A percentile compares a stretch with the other conserved stretches of the same genome.
Conservation (phyloP, 768 basidiomycete genomes). For the Suillus subaureus region DNA sequence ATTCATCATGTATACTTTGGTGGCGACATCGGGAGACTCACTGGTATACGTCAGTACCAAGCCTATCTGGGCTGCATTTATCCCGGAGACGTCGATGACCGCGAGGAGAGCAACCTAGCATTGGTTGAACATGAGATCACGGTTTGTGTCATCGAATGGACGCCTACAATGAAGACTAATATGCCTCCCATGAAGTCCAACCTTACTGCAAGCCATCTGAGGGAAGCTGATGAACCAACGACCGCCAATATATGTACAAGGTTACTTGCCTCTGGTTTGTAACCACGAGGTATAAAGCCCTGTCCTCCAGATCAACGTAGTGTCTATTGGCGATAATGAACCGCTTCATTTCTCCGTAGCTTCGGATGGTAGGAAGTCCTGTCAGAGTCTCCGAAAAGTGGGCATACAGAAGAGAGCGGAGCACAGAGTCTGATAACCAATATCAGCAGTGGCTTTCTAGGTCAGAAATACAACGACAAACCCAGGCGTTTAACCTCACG, state of each 20-base stretch:
- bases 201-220: constrained; percentile 69
- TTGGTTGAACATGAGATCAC: not conserved
- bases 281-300: constrained; percentile 67
- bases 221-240: not conserved
- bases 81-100: constrained; percentile 54
- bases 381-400: constrained; percentile 79
- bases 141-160: not conserved
- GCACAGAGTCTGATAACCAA: constrained; percentile 55
- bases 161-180: constrained; percentile 53
- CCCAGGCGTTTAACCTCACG: constrained; percentile 67
- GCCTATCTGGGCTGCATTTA: constrained; percentile 70
- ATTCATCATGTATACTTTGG: not conserved
- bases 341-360: constrained; percentile 63
- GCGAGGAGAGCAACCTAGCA: constrained; percentile 65
- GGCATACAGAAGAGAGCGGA: constrained; percentile 74
- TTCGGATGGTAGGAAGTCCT: constrained; percentile 70
- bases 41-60: constrained; percentile 70
- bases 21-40: constrained; percentile 23
- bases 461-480: constrained; percentile 11
- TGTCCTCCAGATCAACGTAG: constrained; percentile 74
- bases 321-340: constrained; percentile 68
- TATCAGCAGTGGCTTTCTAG: not conserved
- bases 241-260: constrained; percentile 4
- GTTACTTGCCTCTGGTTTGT: constrained; percentile 59
- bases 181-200: constrained; percentile 70